Evolutionary conservation across 306 rosid genomes (phyloP), one percentile per base, ranked within the genome.

Genomic region (Vigna angularis): DNA sequence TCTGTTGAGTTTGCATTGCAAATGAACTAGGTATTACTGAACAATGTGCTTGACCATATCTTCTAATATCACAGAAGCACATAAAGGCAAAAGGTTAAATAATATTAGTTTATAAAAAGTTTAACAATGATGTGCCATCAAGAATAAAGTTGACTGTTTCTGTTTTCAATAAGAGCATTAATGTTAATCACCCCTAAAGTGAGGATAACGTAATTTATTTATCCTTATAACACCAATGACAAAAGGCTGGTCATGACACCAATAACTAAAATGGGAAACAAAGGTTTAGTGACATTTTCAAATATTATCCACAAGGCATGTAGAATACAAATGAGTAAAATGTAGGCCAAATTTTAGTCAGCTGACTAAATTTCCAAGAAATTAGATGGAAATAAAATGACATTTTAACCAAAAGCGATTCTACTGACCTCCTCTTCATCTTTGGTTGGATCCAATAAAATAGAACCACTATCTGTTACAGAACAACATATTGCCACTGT

Each of bases 401-500:
- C 63, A 68, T 47, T 28, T 10, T 17, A 11, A 48, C 50, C 18
- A 42, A 40, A 42, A 24, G n/a, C 32, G 0, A 34, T 50, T 36
- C 42, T 17, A 80, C 80, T 10, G 28, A 92, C 98, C 98, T 95
- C 91, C 74, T 95, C 98, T 93, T 95, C 98, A n/a, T 82, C 82
- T 87, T 92, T 95, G 64, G 81, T 89, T 10, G 98, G 97, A 75
- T 95, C 98, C 88, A 95, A 84, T 73, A 92, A 52, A 67, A 92
- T 84, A 72, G 5, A 70, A 66, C 94, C 91, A 79, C 78, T 77
- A 47, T 90, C 93, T 40, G 91, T 83, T 79, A 95, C 87, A 78
- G 90, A 91, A 84, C 98, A 92, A 71, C 96, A 90, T 76, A 95
- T 87, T 58, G 98, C 92, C 78, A 95, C 98, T 95, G 87, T 56